Evolutionary conservation across 1,139 yeast genomes (phyloP).

Genomic region (Geotrichum reessii): DNA sequence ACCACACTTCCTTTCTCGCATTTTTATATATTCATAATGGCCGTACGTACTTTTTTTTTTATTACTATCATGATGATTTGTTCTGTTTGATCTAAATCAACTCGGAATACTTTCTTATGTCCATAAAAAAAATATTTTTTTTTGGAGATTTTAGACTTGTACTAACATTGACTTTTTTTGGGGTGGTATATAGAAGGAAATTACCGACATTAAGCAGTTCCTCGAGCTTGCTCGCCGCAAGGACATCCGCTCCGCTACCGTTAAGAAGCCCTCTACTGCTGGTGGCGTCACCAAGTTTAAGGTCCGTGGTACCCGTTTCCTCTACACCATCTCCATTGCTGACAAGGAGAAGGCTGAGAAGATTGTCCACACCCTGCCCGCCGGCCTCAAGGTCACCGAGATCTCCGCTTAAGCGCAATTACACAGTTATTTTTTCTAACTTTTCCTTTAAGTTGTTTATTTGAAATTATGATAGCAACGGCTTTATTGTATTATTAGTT

Average conservation of each 20-base stretch:
- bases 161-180: neutral
- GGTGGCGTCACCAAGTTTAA: conserved; percentile 97
- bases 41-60: conserved; percentile 15
- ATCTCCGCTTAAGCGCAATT: conserved; percentile 25
- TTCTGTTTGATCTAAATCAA: no score
- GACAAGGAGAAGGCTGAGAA: conserved; percentile 98
- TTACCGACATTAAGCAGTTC: conserved; percentile 95
- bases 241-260: conserved; percentile 90
- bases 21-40: conserved; percentile 15
- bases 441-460: neutral
- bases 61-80: no score
- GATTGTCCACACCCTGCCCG: conserved; percentile 97
- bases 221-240: conserved; percentile 96
- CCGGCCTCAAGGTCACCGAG: conserved; percentile 70
- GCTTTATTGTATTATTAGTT: neutral
- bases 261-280: conserved; percentile 71
- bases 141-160: neutral
- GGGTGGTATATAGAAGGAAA: conserved; percentile 44
- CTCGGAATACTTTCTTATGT: no score
- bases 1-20: neutral
- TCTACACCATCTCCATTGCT: conserved; percentile 92
- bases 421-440: neutral
- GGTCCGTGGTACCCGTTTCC: conserved; percentile 93
- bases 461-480: neutral
- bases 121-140: neutral